Percentiles rank a stretch among this genome's conserved stretches.
Conservation (phyloP, 2,329 filamentous ascomycete genomes). For the Colletotrichum nymphaeae region DNA sequence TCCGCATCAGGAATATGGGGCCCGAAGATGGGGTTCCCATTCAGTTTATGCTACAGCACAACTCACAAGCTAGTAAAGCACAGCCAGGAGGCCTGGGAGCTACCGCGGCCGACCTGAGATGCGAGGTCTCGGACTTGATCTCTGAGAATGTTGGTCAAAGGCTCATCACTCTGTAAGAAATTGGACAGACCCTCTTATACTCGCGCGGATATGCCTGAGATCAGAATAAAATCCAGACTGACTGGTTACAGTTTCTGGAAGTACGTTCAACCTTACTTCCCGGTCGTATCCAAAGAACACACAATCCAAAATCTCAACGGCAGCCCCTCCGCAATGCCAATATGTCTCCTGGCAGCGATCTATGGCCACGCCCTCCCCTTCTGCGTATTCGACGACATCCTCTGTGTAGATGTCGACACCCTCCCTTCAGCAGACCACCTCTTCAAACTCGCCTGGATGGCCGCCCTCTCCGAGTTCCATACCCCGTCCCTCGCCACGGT, state of each 20-base stretch:
- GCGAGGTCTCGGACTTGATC: constrained; percentile 6
- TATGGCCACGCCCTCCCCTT: constrained; percentile 23
- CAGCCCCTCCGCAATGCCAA: constrained; percentile 6
- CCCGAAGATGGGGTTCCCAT: constrained; percentile 13
- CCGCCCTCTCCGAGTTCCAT: constrained; percentile 9
- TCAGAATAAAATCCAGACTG: background rate
- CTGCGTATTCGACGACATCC: constrained; percentile 25
- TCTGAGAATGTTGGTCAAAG: constrained; percentile 16
- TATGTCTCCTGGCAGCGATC: constrained; percentile 6
- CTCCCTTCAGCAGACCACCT: constrained; percentile 19
- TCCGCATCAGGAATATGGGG: constrained; percentile 24
- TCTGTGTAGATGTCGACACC: constrained; percentile 18
- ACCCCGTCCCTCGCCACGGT: constrained; percentile 16
- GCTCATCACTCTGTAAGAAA: constrained; percentile 14
- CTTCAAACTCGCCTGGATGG: constrained; percentile 26
- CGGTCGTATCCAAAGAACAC: constrained; percentile 6
- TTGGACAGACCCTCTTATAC: background rate
- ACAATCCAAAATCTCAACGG: background rate
- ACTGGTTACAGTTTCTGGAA: constrained; percentile 9
- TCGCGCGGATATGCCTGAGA: background rate
- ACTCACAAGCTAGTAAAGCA: constrained; percentile 21
- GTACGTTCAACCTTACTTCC: constrained; percentile 26
- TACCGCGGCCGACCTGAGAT: constrained; percentile 4
- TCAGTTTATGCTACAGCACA: constrained; percentile 28
- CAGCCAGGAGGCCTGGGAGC: constrained; percentile 1